phyloP scores from a whole-genome alignment of 108 stramenopile species.

The Cyclotella atomus region DNA sequence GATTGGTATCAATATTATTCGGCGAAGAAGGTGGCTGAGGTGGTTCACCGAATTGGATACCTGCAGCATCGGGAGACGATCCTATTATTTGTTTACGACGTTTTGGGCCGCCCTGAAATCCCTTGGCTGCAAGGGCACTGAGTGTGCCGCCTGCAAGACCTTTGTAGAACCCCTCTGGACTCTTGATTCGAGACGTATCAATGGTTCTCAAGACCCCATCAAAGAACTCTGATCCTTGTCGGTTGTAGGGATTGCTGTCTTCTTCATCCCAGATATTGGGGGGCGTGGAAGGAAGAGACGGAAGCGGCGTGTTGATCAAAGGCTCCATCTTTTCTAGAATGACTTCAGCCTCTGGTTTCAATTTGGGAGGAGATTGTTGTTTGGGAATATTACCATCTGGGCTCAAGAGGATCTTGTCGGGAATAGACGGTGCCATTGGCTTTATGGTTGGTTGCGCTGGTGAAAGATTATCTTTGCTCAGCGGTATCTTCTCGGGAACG shows the following conservation, averaged over 20 bases:
- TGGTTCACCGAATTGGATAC: too few species aligned
- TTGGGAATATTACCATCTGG: not conserved
- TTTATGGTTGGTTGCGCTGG: not conserved
- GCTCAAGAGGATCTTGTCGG: not conserved
- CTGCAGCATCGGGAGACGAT: not conserved
- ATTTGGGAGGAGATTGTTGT: not conserved
- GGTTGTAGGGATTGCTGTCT: not conserved
- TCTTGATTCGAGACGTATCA: not conserved
- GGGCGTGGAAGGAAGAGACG: not conserved
- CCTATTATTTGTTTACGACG: not conserved
- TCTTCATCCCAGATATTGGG: not conserved
- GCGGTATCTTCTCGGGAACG: constrained; percentile 2
- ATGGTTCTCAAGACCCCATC: not conserved
- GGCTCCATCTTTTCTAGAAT: not conserved
- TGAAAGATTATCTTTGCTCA: not conserved
- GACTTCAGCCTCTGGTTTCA: not conserved
- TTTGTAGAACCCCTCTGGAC: not conserved
- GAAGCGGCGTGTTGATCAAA: not conserved
- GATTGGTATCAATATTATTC: not conserved
- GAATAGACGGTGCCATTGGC: not conserved
- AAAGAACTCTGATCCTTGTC: not conserved
- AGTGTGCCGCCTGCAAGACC: not conserved
- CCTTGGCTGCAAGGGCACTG: not conserved
- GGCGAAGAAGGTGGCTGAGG: not conserved
- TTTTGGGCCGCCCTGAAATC: constrained; percentile 1